Percentiles rank a stretch among this genome's conserved stretches.
Conservation (phyloP, 148 eudicot species). For the Polygonum maritimum region DNA sequence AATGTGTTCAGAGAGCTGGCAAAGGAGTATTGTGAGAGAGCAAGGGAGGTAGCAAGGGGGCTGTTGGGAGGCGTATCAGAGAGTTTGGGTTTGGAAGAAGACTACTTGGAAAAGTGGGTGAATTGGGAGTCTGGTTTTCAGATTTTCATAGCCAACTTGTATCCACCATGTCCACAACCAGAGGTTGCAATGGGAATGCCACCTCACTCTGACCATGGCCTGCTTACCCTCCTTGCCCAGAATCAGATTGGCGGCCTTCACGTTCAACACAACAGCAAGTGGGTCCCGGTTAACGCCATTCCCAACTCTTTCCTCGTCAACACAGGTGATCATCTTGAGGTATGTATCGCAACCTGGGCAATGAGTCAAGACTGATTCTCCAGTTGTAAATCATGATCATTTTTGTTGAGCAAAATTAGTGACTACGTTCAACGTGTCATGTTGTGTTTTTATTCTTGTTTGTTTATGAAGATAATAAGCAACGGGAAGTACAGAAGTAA, state of each 20-base stretch:
- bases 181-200: constrained; percentile 33
- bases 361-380: too few relatives aligned
- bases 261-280: constrained; percentile 22
- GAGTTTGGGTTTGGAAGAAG: constrained; percentile 27
- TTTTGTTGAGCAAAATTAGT: too few relatives aligned
- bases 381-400: too few relatives aligned
- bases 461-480: constrained; percentile 22
- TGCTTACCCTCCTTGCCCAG: constrained; percentile 26
- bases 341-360: background rate
- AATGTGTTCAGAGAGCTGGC: constrained; percentile 18
- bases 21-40: constrained; percentile 16
- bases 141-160: constrained; percentile 21
- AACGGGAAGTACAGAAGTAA: constrained; percentile 34
- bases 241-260: constrained; percentile 33
- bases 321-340: constrained; percentile 39
- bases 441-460: background rate
- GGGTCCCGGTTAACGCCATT: constrained; percentile 29
- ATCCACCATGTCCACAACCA: constrained; percentile 34
- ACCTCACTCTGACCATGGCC: constrained; percentile 32
- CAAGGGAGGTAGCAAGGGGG: constrained; percentile 16
- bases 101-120: constrained; percentile 15
- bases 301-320: constrained; percentile 38
- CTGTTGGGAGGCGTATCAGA: constrained; percentile 29
- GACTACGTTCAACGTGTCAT: too few relatives aligned
- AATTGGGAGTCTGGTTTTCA: constrained; percentile 20